phyloP scores from a whole-genome alignment of 371 early-diverging fungal genomes.

The Mortierella sp. region DNA sequence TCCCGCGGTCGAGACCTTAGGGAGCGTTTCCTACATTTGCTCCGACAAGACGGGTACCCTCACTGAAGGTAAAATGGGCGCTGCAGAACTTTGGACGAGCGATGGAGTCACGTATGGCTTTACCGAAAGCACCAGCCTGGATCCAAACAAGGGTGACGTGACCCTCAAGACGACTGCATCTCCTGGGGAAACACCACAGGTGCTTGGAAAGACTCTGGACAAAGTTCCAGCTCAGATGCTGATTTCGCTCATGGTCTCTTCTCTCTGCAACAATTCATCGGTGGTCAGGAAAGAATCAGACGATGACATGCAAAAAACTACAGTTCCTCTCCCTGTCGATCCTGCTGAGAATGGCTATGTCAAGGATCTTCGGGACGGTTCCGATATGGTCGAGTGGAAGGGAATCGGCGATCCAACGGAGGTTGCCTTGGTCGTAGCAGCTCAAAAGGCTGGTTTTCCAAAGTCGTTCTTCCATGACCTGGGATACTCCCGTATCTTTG shows the following conservation, averaged over 20 bases:
- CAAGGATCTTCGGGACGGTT: neutral
- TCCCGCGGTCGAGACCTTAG: conserved; percentile 94
- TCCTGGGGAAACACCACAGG: conserved; percentile 36
- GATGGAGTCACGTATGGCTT: conserved; percentile 75
- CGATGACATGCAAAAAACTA: neutral
- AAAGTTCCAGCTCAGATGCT: conserved; percentile 47
- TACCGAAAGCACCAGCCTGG: conserved; percentile 72
- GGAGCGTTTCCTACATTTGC: conserved; percentile 92
- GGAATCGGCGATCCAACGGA: conserved; percentile 70
- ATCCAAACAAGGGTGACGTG: conserved; percentile 73
- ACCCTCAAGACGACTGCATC: conserved; percentile 54
- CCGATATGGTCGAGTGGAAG: conserved; percentile 55
- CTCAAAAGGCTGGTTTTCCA: conserved; percentile 75
- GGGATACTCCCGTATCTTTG: conserved; percentile 55
- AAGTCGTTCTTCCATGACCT: conserved; percentile 64
- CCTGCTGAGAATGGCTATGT: neutral
- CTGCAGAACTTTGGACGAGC: conserved; percentile 76
- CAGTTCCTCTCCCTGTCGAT: neutral
- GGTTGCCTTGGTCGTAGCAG: conserved; percentile 80
- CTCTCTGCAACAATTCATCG: conserved; percentile 79
- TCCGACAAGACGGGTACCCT: conserved; percentile 97
- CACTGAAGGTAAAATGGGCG: conserved; percentile 94
- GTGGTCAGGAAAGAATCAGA: conserved; percentile 52
- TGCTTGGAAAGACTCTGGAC: conserved; percentile 37
- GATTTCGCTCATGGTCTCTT: conserved; percentile 48